Percentiles rank a stretch among this genome's conserved stretches.
These are phyloP conservation scores for Botryotinia narcissicola DNA, from an alignment of 2,329 filamentous ascomycete species.

Conservation along the genomic window DNA sequence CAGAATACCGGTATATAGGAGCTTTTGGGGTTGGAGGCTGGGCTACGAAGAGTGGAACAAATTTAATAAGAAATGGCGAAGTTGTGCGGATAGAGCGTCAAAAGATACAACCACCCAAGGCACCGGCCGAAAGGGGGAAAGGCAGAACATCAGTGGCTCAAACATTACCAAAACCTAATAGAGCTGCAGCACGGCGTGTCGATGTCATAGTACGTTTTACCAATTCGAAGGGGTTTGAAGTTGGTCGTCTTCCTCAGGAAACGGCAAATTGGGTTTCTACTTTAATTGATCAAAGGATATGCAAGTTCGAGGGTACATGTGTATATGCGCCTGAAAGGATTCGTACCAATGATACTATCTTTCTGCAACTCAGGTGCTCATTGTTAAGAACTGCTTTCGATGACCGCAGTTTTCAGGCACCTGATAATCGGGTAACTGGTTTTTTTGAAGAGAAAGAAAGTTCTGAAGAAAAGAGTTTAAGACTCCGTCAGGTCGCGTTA, in stretches of 20 bases:
- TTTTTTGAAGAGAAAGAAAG: slow-evolving; percentile 86
- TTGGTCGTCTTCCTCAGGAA: slow-evolving; percentile 84
- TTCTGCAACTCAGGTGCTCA: slow-evolving; percentile 79
- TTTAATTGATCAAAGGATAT: slow-evolving; percentile 85
- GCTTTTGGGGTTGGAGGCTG: slow-evolving; percentile 90
- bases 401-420: slow-evolving; percentile 56
- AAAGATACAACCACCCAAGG: slow-evolving; percentile 62
- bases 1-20: slow-evolving; percentile 73
- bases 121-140: slow-evolving; percentile 46
- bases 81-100: slow-evolving; percentile 82
- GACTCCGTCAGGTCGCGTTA: slow-evolving; percentile 80
- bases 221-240: slow-evolving; percentile 72
- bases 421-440: slow-evolving; percentile 67
- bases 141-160: slow-evolving; percentile 38
- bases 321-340: slow-evolving; percentile 85
- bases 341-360: slow-evolving; percentile 90
- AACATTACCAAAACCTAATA: slow-evolving; percentile 35
- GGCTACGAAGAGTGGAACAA: slow-evolving; percentile 80
- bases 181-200: slow-evolving; percentile 58
- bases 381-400: slow-evolving; percentile 74
- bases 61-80: slow-evolving; percentile 77
- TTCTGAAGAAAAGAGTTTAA: slow-evolving; percentile 76
- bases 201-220: slow-evolving; percentile 94
- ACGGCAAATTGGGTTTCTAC: slow-evolving; percentile 89
- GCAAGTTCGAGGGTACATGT: slow-evolving; percentile 80